These are phyloP conservation scores for grape (Vitis vinifera) DNA, from an alignment of 164 flowering plant genomes.

Conservation along the genomic window DNA sequence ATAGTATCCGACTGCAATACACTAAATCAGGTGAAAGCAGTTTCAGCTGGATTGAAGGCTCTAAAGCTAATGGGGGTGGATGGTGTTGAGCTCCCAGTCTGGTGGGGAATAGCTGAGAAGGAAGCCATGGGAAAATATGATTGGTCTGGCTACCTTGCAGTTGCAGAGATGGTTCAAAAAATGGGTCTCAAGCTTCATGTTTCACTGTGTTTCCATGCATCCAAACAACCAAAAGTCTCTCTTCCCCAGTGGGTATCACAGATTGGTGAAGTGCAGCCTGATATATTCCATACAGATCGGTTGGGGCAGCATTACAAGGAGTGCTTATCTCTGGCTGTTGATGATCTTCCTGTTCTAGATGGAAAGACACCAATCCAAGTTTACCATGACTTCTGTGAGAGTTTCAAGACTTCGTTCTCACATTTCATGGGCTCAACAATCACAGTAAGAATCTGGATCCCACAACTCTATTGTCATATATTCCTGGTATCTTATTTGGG, in stretches of 20 bases:
- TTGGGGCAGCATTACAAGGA: conserved; percentile 59
- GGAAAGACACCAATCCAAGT: conserved; percentile 82
- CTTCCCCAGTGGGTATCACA: conserved; percentile 81
- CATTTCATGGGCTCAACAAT: conserved; percentile 75
- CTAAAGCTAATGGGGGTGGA: conserved; percentile 87
- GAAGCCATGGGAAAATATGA: conserved; percentile 70
- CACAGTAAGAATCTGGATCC: conserved; percentile 46
- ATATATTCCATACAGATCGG: conserved; percentile 63
- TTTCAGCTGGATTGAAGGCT: conserved; percentile 77
- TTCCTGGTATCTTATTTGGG: not conserved
- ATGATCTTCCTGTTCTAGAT: conserved; percentile 69
- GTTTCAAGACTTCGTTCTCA: conserved; percentile 70
- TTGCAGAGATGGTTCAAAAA: conserved; percentile 78
- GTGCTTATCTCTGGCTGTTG: conserved; percentile 75
- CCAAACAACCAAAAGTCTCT: conserved; percentile 36
- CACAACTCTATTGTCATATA: no score
- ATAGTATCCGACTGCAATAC: conserved; percentile 56
- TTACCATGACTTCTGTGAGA: conserved; percentile 63
- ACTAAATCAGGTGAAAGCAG: conserved; percentile 68
- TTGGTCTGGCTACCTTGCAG: conserved; percentile 75
- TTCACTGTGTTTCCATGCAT: conserved; percentile 79
- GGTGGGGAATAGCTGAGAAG: conserved; percentile 94
- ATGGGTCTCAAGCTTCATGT: conserved; percentile 79
- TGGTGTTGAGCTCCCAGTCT: conserved; percentile 90
- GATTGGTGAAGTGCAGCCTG: conserved; percentile 58